Evolutionary conservation across 2,329 filamentous ascomycete genomes (phyloP).

Genomic region (Fusarium oxysporum): DNA sequence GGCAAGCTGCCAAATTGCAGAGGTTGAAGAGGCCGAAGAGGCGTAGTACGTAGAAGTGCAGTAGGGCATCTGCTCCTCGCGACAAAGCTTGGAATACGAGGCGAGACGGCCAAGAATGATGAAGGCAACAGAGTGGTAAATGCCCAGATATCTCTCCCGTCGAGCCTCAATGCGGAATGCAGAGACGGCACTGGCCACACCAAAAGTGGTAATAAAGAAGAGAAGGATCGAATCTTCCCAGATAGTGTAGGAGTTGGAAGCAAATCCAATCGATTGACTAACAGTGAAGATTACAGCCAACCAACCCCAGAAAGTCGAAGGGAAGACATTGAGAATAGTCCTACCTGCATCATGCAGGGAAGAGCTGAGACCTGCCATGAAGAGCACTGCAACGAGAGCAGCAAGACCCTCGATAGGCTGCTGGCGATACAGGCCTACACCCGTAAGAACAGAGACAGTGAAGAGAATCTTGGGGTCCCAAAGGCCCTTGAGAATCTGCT

Average conservation of each 20-base stretch:
- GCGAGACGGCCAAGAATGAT: constrained; percentile 81
- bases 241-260: constrained; percentile 97
- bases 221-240: constrained; percentile 97
- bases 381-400: constrained; percentile 53
- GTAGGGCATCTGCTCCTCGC: constrained; percentile 98
- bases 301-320: constrained; percentile 89
- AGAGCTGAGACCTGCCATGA: constrained; percentile 56
- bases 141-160: constrained; percentile 77
- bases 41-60: constrained; percentile 97
- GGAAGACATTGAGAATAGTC: constrained; percentile 67
- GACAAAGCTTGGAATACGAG: constrained; percentile 90
- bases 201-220: constrained; percentile 92
- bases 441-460: constrained; percentile 45
- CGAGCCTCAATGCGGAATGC: constrained; percentile 78
- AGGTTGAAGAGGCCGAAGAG: constrained; percentile 90
- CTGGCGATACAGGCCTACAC: constrained; percentile 48
- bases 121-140: constrained; percentile 89
- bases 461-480: constrained; percentile 51
- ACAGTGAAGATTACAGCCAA: constrained; percentile 82
- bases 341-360: constrained; percentile 59
- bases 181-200: constrained; percentile 76
- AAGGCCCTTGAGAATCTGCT: constrained; percentile 51
- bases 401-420: constrained; percentile 52
- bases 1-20: constrained; percentile 86
- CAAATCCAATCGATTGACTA: constrained; percentile 93